Percentiles rank a stretch among this genome's conserved stretches.
Evolutionary conservation across 768 basidiomycete genomes (phyloP).

Genomic region (Lactifluus hygrophoroides): DNA sequence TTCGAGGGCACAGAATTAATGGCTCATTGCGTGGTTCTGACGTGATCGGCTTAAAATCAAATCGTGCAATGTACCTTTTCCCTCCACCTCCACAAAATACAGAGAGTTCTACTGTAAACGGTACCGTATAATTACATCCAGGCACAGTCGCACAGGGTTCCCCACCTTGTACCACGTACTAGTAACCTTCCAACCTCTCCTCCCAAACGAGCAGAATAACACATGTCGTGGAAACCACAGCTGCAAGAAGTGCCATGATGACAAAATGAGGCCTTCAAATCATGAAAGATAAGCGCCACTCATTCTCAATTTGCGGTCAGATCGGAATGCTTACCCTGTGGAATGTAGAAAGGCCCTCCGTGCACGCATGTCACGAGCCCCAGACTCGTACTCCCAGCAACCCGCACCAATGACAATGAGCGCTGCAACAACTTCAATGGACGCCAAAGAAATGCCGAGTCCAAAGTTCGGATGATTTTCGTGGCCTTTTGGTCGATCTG

Average conservation of each 20-base stretch:
- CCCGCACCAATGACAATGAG: constrained; percentile 48
- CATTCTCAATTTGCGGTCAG: neutral
- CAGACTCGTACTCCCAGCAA: constrained; percentile 56
- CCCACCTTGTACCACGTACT: too few species aligned
- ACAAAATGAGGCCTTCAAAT: constrained; percentile 24
- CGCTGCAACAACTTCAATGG: constrained; percentile 45
- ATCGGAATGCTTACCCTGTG: constrained; percentile 39
- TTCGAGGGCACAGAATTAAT: neutral
- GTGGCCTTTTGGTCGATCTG: constrained; percentile 19
- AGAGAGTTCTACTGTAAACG: too few species aligned
- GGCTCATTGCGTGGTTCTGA: neutral
- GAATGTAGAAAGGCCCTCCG: constrained; percentile 52
- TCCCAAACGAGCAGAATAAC: constrained; percentile 2
- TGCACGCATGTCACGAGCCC: constrained; percentile 46
- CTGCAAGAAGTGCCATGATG: constrained; percentile 22
- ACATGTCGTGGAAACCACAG: neutral
- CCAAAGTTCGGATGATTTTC: constrained; percentile 23
- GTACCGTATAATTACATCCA: neutral
- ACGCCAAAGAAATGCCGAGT: constrained; percentile 40
- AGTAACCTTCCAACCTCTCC: constrained; percentile 1
- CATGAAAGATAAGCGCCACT: neutral
- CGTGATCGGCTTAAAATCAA: neutral
- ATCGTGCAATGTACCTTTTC: neutral
- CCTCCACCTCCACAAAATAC: too few species aligned
- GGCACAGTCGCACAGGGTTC: too few species aligned